These are phyloP conservation scores for Austropuccinia psidii DNA, from an alignment of 1,284 basidiomycete genomes.

Conservation along the genomic window DNA sequence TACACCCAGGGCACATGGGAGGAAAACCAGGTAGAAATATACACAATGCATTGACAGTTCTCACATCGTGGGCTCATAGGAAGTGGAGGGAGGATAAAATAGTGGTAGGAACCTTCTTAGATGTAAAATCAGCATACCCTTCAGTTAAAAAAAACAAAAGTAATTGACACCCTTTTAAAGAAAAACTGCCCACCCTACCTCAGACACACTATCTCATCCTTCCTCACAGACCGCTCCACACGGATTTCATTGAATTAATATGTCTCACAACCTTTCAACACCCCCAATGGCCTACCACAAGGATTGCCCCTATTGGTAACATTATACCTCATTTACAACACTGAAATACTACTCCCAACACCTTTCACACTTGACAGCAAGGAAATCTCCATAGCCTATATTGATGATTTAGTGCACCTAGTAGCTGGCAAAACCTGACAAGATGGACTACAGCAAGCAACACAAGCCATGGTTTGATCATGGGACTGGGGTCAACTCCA, in stretches of 20 bases:
- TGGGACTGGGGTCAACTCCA: not conserved
- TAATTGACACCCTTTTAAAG: not conserved
- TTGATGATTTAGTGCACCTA: slow-evolving; percentile 17
- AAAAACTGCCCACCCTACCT: not conserved
- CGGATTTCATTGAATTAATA: not conserved
- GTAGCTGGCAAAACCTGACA: not conserved
- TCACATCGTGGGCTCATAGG: not conserved
- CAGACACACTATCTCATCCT: not conserved
- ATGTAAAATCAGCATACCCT: slow-evolving; percentile 20
- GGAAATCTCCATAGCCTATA: slow-evolving; percentile 8
- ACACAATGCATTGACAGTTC: not conserved
- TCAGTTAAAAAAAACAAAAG: not conserved
- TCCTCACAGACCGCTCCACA: not conserved
- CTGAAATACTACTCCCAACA: not conserved
- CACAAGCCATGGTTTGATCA: not conserved
- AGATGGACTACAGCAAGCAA: not conserved
- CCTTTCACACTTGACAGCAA: not conserved
- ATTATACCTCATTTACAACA: slow-evolving; percentile 18
- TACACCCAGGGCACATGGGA: not conserved
- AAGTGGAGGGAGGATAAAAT: not conserved
- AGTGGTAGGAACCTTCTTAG: not conserved
- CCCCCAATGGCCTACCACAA: slow-evolving; percentile 6
- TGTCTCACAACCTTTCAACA: not conserved
- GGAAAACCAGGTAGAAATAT: not conserved
- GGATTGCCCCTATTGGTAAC: not conserved